These are phyloP conservation scores for Citrus maxima DNA, from an alignment of 345 rosid species.

Conservation along the genomic window DNA sequence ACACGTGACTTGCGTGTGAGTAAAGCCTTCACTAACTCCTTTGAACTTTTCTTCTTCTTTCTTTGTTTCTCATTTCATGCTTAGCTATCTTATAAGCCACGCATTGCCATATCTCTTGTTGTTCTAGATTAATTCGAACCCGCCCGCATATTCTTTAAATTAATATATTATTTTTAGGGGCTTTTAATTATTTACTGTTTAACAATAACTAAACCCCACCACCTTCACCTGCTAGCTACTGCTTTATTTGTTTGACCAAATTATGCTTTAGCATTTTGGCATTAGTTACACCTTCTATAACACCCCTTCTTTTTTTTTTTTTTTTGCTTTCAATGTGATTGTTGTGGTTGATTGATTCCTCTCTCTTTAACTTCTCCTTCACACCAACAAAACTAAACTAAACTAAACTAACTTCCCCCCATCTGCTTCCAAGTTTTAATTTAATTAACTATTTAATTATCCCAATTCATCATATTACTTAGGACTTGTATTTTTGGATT, in stretches of 20 bases:
- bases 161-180: neutral
- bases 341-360: neutral
- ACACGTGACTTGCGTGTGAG: slow-evolving; percentile 27
- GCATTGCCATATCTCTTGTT: neutral
- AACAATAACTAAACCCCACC: neutral
- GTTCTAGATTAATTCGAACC: neutral
- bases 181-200: neutral
- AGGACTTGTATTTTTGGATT: too few relatives aligned
- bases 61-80: neutral
- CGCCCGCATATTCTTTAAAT: neutral
- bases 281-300: slow-evolving; percentile 10
- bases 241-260: neutral
- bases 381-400: neutral
- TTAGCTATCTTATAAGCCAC: slow-evolving; percentile 20
- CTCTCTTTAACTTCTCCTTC: neutral
- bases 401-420: neutral
- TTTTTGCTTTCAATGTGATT: neutral
- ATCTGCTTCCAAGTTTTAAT: neutral
- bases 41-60: neutral
- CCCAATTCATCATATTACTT: too few relatives aligned
- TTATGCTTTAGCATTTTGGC: neutral
- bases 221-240: neutral
- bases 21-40: neutral
- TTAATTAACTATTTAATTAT: too few relatives aligned
- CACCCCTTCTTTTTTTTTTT: neutral